Conservation (phyloP, 306 rosid species). For the Psophocarpus tetragonolobus region DNA sequence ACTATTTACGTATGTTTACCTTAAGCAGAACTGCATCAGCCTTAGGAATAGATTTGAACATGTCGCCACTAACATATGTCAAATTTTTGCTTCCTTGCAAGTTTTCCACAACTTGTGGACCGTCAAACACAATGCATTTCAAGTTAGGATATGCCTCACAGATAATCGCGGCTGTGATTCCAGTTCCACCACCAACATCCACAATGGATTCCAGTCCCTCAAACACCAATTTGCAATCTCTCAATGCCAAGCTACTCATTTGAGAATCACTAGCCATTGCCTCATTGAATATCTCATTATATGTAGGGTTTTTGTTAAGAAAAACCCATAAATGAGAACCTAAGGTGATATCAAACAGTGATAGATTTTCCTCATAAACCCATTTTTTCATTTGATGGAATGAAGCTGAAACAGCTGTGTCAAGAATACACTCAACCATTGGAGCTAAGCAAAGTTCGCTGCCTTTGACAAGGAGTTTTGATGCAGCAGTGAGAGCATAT, state of each 20-base stretch:
- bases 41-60: background rate
- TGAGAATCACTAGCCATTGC: slow-evolving; percentile 46
- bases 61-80: slow-evolving; percentile 15
- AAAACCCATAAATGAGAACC: slow-evolving; percentile 32
- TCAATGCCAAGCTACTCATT: slow-evolving; percentile 35
- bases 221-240: slow-evolving; percentile 27
- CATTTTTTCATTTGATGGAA: background rate
- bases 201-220: slow-evolving; percentile 38
- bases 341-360: background rate
- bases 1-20: slow-evolving; percentile 1
- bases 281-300: slow-evolving; percentile 16
- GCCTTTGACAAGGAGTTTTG: background rate
- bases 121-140: slow-evolving; percentile 20
- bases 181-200: slow-evolving; percentile 28
- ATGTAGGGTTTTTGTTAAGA: background rate
- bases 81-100: background rate
- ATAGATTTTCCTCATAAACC: background rate
- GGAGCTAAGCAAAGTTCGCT: background rate
- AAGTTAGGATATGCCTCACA: background rate
- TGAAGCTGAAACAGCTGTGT: background rate
- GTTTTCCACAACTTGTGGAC: background rate
- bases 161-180: background rate
- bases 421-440: background rate
- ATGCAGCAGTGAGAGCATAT: slow-evolving; percentile 30
- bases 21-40: slow-evolving; percentile 31